Evolutionary conservation across 2,329 filamentous ascomycete genomes (phyloP).

Genomic region (Aureobasidium subglaciale): DNA sequence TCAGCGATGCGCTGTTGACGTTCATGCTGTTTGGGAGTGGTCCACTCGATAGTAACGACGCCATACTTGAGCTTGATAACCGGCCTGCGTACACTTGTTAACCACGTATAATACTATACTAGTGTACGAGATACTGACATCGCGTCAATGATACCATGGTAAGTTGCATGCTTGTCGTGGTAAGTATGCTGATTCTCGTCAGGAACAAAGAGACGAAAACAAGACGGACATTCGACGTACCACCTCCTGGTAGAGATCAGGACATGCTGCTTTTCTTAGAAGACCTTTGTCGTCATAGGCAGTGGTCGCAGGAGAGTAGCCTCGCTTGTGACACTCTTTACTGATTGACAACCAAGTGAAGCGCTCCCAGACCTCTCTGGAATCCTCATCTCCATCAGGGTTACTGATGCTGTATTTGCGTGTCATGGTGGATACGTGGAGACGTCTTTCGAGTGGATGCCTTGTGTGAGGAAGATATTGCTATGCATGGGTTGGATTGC

Average conservation of each 20-base stretch:
- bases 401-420: not conserved
- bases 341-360: not conserved
- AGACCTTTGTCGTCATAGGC: constrained; percentile 5
- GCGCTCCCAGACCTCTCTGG: not conserved
- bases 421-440: not conserved
- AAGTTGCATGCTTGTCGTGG: not conserved
- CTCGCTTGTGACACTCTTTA: not conserved
- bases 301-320: not conserved
- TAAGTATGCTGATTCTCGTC: not conserved
- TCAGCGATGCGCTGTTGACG: not conserved
- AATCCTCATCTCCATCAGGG: not conserved
- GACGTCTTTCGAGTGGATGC: too few relatives aligned
- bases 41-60: not conserved
- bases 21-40: not conserved
- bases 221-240: not conserved
- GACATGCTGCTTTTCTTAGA: not conserved
- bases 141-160: not conserved
- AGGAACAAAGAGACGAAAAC: not conserved
- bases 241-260: not conserved
- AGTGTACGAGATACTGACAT: not conserved
- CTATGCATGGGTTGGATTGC: too few relatives aligned
- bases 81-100: not conserved
- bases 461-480: not conserved
- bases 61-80: not conserved
- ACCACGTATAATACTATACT: not conserved